Conservation (phyloP, 2,329 filamentous ascomycete species). For the Ophiostoma populinum region DNA sequence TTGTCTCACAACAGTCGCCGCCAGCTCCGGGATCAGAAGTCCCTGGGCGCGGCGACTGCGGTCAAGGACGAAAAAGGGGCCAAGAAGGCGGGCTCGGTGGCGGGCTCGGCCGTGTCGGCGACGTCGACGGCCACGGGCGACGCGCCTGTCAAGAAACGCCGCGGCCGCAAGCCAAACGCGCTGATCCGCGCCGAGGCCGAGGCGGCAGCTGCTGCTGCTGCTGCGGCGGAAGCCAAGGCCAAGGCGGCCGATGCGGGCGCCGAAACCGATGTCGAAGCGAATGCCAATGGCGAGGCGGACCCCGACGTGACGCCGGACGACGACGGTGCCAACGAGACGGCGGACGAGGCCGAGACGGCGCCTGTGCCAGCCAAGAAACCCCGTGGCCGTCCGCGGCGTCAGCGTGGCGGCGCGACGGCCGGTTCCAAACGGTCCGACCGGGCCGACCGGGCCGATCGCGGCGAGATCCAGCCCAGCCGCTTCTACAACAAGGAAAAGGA, state of each 20-base stretch:
- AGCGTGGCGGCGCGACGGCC: too few relatives aligned
- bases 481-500: slow-evolving; percentile 15
- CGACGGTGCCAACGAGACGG: not conserved
- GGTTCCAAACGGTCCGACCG: not conserved
- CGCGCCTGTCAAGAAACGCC: slow-evolving; percentile 4
- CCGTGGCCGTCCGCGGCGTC: slow-evolving; percentile 9
- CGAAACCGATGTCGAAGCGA: not conserved
- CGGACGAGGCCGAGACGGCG: slow-evolving; percentile 1
- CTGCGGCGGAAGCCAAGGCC: not conserved
- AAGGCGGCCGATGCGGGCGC: not conserved
- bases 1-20: not conserved
- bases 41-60: not conserved
- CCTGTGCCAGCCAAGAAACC: slow-evolving; percentile 10
- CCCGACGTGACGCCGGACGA: not conserved
- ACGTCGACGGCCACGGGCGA: not conserved
- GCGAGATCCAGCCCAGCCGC: slow-evolving; percentile 23
- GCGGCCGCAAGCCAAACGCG: slow-evolving; percentile 7
- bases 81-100: not conserved
- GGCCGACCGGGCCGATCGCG: slow-evolving; percentile 2
- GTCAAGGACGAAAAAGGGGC: not conserved
- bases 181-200: slow-evolving; percentile 3
- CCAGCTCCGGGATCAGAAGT: slow-evolving; percentile 1
- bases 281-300: not conserved
- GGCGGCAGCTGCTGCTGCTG: slow-evolving; percentile 2
- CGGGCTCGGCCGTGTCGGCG: not conserved